These are phyloP conservation scores for Lasiosphaeriaceae sp. DNA, from an alignment of 495 filamentous ascomycete genomes.

Conservation along the genomic window DNA sequence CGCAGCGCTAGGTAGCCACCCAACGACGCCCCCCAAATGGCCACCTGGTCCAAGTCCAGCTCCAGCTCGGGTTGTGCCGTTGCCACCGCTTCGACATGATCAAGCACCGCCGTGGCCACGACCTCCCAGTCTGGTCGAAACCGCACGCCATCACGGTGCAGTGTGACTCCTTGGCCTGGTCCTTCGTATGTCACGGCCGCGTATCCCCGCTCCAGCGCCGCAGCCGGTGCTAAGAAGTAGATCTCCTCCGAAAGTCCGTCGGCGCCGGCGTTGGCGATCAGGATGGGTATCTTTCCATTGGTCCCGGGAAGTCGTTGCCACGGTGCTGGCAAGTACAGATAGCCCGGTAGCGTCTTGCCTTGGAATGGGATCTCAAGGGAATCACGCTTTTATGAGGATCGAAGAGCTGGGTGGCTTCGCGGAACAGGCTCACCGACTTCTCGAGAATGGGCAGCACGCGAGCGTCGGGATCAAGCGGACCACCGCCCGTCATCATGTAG, in stretches of 20 bases:
- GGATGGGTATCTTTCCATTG: constrained; percentile 33
- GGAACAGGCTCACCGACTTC: constrained; percentile 19
- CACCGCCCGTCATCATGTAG: constrained; percentile 31
- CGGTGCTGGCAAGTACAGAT: constrained; percentile 36
- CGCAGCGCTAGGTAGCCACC: constrained; percentile 45
- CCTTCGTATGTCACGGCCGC: constrained; percentile 47
- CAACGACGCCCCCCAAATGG: constrained; percentile 36
- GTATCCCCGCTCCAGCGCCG: constrained; percentile 38
- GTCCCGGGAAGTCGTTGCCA: constrained; percentile 16
- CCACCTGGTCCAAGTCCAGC: constrained; percentile 41
- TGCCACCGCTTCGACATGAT: constrained; percentile 19
- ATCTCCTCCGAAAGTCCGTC: constrained; percentile 49
- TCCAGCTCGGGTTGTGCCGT: constrained; percentile 24
- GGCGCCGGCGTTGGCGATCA: constrained; percentile 36
- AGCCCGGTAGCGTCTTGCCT: constrained; percentile 31
- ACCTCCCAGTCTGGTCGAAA: constrained; percentile 38
- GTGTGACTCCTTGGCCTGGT: constrained; percentile 45
- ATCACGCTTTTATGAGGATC: constrained; percentile 14
- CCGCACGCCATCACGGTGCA: constrained; percentile 20
- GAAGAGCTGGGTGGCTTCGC: constrained; percentile 15
- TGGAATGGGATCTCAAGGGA: constrained; percentile 40
- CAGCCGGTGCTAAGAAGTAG: constrained; percentile 27
- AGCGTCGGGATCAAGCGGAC: constrained; percentile 1
- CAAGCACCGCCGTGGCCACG: constrained; percentile 29
- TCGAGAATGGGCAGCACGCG: constrained; percentile 17